Evolutionary conservation across 1,284 basidiomycete genomes (phyloP), one percentile per base, ranked within the genome.

Genomic region (Macrocystidia cucumis): DNA sequence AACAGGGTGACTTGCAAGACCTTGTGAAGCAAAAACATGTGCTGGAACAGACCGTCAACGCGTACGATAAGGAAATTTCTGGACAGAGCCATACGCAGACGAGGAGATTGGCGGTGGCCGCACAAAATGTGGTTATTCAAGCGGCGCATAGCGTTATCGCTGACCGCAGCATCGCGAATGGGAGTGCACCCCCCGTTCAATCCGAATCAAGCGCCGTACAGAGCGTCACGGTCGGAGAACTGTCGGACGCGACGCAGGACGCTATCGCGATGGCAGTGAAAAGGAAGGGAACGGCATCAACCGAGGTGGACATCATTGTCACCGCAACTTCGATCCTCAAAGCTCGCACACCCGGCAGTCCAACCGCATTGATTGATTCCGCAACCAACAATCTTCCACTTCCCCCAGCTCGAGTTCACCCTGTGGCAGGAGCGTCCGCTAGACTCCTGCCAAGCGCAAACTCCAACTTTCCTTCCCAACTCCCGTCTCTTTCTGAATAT

Each of bases 21-120:
- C 68, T 88, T 37, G 79, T 72, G 26, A 84, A 84, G 54, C 85
- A 87, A 59, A 82, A 83, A 47, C 76, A 84, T 45, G 81, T 87
- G 37, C 66, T 88, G 32, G 81, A 80, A 24, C 69, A 81, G 39
- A 84, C 85, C 3, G 79, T 84, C 9, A 69, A 80, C 45, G 84
- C 83, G 5, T 76, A 85, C 46, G 80, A 82, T 51, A 70, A 72
- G 38, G 81, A 78, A 41, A 63, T 77, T 30, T 69, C 67, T 19
- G 73, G 69, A 33, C 68, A 72, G 38, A 60, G 54, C 12, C 60
- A 58, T 35, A 45, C 55, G 38, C 63, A 62, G 49, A 69, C 53
- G 50, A 67, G 62, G 41, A 62, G 62, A 29, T 63, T 62, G 30
- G 82, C 81, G 5, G 75, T 74, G 6, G 84, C 84, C 4, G 83